Conservation (phyloP, 1,284 basidiomycete genomes). For the Agroathelia rolfsii region DNA sequence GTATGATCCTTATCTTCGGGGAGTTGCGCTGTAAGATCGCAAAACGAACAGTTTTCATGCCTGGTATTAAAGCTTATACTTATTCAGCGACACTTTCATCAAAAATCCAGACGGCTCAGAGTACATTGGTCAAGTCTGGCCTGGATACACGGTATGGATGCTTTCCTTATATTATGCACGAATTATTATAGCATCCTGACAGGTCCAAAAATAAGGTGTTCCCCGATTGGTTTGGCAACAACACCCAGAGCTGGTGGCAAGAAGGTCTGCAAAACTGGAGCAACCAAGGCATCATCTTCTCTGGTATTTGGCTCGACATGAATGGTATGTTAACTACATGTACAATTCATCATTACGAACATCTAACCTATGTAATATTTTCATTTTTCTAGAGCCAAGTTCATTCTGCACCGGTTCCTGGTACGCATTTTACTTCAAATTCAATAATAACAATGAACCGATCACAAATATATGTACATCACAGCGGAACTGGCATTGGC, state of each 20-base stretch:
- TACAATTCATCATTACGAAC: too few species aligned
- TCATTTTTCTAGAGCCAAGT: too few species aligned
- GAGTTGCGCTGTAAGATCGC: slow-evolving; percentile 28
- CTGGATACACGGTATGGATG: slow-evolving; percentile 38
- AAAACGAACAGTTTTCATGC: slow-evolving; percentile 2
- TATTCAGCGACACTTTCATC: slow-evolving; percentile 44
- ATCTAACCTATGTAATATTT: too few species aligned
- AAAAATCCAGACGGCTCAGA: slow-evolving; percentile 58
- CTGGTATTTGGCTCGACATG: slow-evolving; percentile 46
- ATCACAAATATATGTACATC: slow-evolving; percentile 3
- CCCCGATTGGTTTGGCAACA: slow-evolving; percentile 37
- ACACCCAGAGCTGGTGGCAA: slow-evolving; percentile 26
- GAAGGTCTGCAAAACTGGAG: slow-evolving; percentile 30
- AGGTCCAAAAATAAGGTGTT: too few species aligned
- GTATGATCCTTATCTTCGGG: slow-evolving; percentile 37
- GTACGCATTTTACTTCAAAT: neutral
- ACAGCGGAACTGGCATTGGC: slow-evolving; percentile 43
- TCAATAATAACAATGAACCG: slow-evolving; percentile 5
- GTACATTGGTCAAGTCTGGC: slow-evolving; percentile 62
- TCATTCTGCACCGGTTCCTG: slow-evolving; percentile 15
- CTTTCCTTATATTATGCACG: too few species aligned
- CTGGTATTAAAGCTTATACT: too few species aligned
- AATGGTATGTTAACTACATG: too few species aligned
- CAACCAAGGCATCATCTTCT: slow-evolving; percentile 28
- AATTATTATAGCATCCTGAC: too few species aligned